phyloP scores from a whole-genome alignment of 768 basidiomycete species.

The Obba rivulosa region DNA sequence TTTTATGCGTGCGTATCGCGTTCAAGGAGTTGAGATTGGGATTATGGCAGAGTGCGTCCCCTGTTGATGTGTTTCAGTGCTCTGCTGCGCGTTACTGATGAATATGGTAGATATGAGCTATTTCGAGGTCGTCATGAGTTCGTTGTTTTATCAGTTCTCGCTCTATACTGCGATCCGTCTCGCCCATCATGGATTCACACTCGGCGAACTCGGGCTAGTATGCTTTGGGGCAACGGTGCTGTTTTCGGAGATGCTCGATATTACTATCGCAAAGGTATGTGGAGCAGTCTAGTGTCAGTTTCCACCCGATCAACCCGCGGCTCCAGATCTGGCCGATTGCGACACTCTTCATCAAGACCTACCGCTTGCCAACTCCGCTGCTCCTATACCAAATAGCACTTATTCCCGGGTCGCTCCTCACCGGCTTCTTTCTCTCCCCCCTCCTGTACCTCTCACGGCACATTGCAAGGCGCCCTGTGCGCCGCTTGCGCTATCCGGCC shows the following conservation, averaged over 20 bases:
- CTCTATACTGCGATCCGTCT: conserved; percentile 86
- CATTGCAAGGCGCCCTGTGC: conserved; percentile 81
- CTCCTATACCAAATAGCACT: conserved; percentile 89
- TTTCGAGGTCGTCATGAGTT: conserved; percentile 67
- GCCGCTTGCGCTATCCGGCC: conserved; percentile 73
- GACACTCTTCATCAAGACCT: conserved; percentile 85
- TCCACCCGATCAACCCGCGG: not conserved
- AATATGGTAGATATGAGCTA: conserved; percentile 59
- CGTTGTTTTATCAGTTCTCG: conserved; percentile 86
- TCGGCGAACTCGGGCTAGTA: conserved; percentile 89
- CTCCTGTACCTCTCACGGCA: conserved; percentile 88
- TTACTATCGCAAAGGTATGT: conserved; percentile 78
- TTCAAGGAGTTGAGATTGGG: conserved; percentile 38
- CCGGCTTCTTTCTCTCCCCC: conserved; percentile 93
- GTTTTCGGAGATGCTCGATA: conserved; percentile 78
- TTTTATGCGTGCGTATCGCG: conserved; percentile 44
- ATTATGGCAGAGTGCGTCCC: conserved; percentile 67
- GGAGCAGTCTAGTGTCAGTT: not conserved
- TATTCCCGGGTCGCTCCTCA: conserved; percentile 85
- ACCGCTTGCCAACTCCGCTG: conserved; percentile 87
- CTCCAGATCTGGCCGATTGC: conserved; percentile 71
- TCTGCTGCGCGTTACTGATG: not conserved
- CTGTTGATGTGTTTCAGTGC: conserved; percentile 1
- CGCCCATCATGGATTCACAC: conserved; percentile 90
- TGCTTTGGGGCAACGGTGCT: conserved; percentile 85